Conservation (phyloP, 2,329 filamentous ascomycete genomes). For the Colletotrichum salicis region DNA sequence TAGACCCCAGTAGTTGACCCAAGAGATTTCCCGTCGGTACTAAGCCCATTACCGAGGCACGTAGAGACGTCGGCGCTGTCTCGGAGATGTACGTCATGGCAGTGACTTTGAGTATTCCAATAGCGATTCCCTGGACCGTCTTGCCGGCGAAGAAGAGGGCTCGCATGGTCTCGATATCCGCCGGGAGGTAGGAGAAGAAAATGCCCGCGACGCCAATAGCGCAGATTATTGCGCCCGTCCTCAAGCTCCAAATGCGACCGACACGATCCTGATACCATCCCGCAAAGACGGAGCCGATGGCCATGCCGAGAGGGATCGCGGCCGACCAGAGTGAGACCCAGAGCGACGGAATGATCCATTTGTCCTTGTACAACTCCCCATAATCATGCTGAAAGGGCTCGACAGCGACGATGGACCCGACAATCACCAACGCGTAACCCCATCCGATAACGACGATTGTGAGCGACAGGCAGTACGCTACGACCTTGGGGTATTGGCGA, state of each 20-base stretch:
- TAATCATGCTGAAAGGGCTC: slow-evolving; percentile 45
- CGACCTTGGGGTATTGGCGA: slow-evolving; percentile 41
- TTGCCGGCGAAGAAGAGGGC: slow-evolving; percentile 41
- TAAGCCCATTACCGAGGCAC: slow-evolving; percentile 43
- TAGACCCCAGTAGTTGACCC: slow-evolving; percentile 41
- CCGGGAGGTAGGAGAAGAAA: slow-evolving; percentile 41
- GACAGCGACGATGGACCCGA: slow-evolving; percentile 42
- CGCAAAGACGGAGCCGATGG: slow-evolving; percentile 39
- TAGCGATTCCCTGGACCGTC: slow-evolving; percentile 41
- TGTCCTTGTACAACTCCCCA: slow-evolving; percentile 39
- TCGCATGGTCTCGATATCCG: slow-evolving; percentile 32
- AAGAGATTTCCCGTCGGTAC: slow-evolving; percentile 42
- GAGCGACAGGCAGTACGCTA: slow-evolving; percentile 41
- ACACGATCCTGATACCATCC: slow-evolving; percentile 44
- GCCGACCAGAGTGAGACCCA: slow-evolving; percentile 45
- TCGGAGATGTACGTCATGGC: slow-evolving; percentile 52
- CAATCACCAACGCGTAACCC: slow-evolving; percentile 43
- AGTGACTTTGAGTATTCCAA: slow-evolving; percentile 41
- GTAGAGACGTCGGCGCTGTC: slow-evolving; percentile 41
- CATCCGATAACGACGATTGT: slow-evolving; percentile 44
- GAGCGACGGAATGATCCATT: slow-evolving; percentile 39
- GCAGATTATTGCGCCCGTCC: slow-evolving; percentile 41
- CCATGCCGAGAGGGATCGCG: slow-evolving; percentile 39
- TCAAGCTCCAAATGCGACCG: slow-evolving; percentile 41
- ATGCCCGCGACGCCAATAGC: slow-evolving; percentile 39